Percentiles rank a stretch among this genome's conserved stretches.
phyloP scores from a whole-genome alignment of 2,329 filamentous ascomycete species.

The Dendrostoma leiphaemia region DNA sequence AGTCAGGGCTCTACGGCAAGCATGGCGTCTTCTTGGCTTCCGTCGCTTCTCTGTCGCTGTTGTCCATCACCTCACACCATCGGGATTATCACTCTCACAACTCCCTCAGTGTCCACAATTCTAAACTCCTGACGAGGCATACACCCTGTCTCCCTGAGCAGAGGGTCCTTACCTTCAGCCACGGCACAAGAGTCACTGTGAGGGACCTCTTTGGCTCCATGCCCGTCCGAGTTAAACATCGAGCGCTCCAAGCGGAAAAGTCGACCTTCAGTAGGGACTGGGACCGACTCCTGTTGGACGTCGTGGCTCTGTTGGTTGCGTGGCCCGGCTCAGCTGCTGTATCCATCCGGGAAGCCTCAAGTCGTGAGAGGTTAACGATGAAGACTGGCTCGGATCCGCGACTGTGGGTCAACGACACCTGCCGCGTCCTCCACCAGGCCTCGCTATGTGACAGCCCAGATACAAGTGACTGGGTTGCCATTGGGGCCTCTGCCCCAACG shows the following conservation, averaged over 20 bases:
- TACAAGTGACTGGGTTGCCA: slow-evolving; percentile 63
- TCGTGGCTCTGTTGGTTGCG: slow-evolving; percentile 67
- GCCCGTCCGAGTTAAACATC: slow-evolving; percentile 85
- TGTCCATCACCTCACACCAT: slow-evolving; percentile 75
- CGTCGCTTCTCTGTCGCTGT: slow-evolving; percentile 70
- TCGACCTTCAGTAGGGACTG: slow-evolving; percentile 60
- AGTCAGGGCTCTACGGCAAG: slow-evolving; percentile 56
- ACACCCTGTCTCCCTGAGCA: slow-evolving; percentile 60
- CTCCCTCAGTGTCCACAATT: slow-evolving; percentile 68
- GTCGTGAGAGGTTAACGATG: slow-evolving; percentile 37
- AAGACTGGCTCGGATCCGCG: slow-evolving; percentile 2
- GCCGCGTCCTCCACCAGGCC: slow-evolving; percentile 61
- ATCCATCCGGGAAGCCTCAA: slow-evolving; percentile 51
- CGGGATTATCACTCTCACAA: slow-evolving; percentile 58
- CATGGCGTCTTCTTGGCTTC: slow-evolving; percentile 77
- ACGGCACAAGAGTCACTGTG: slow-evolving; percentile 76
- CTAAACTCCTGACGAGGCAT: slow-evolving; percentile 62
- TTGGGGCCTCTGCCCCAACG: slow-evolving; percentile 62
- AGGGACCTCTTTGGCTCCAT: slow-evolving; percentile 85
- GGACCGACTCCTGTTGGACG: slow-evolving; percentile 55
- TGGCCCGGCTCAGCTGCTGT: slow-evolving; percentile 61
- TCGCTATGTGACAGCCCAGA: slow-evolving; percentile 56
- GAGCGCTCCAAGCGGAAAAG: slow-evolving; percentile 54
- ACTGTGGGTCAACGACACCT: slow-evolving; percentile 6
- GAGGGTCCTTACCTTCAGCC: slow-evolving; percentile 49